Percentiles rank a stretch among this genome's conserved stretches.
These are phyloP conservation scores for Allium cepa DNA, from an alignment of 106 monocot species.

Conservation along the genomic window DNA sequence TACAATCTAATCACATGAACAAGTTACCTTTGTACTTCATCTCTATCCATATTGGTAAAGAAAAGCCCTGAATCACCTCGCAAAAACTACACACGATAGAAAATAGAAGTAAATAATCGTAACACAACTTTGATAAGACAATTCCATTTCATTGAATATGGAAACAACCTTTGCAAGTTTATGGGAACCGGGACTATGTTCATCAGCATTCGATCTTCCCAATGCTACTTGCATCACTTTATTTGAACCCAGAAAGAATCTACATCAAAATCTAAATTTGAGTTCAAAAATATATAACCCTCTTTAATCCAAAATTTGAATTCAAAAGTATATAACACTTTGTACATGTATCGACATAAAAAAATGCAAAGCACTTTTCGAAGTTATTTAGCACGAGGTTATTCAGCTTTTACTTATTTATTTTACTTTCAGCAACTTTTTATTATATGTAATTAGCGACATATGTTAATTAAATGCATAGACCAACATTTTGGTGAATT, in stretches of 20 bases:
- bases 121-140: not conserved
- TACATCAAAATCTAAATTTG: conserved; percentile 14
- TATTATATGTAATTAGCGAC: too few relatives aligned
- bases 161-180: conserved; percentile 72
- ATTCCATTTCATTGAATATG: not conserved
- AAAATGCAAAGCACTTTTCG: too few relatives aligned
- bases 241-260: conserved; percentile 92
- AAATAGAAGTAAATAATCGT: not conserved
- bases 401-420: too few relatives aligned
- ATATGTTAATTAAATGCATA: too few relatives aligned
- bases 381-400: too few relatives aligned
- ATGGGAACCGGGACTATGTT: conserved; percentile 58
- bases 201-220: conserved; percentile 65
- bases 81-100: conserved; percentile 44
- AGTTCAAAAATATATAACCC: not conserved
- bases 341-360: not conserved
- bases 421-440: too few relatives aligned
- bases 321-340: not conserved
- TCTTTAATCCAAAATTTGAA: too few relatives aligned
- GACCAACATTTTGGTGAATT: too few relatives aligned
- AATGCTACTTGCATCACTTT: conserved; percentile 92
- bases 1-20: too few relatives aligned
- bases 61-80: conserved; percentile 68
- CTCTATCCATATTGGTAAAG: conserved; percentile 68
- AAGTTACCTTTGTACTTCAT: conserved; percentile 70